Conservation (phyloP, 2,329 filamentous ascomycete species). For the Gaeumannomyces sp. region DNA sequence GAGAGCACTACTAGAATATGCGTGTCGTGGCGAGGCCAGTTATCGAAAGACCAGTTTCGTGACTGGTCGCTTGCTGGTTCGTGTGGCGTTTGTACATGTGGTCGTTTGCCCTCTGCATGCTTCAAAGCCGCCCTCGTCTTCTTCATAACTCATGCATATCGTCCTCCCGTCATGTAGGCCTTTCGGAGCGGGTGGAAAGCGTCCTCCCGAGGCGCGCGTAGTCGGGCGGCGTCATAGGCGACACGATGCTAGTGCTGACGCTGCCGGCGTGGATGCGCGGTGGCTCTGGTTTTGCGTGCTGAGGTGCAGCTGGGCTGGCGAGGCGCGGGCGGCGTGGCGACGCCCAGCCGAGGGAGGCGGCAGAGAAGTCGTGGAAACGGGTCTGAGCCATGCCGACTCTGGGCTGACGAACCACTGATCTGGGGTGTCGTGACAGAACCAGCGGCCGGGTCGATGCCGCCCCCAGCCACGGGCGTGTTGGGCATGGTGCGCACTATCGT, state of each 20-base stretch:
- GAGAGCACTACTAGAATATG: too few species aligned
- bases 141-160: slow-evolving; percentile 16
- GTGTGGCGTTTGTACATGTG: too few species aligned
- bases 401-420: slow-evolving; percentile 7
- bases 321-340: slow-evolving; percentile 14
- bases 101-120: too few species aligned
- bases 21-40: too few species aligned
- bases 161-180: slow-evolving; percentile 24
- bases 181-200: slow-evolving; percentile 36
- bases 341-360: slow-evolving; percentile 23
- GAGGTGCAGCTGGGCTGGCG: slow-evolving; percentile 1
- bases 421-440: slow-evolving; percentile 5
- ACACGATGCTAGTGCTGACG: slow-evolving; percentile 23
- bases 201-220: slow-evolving; percentile 25
- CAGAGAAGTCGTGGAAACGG: slow-evolving; percentile 11
- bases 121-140: too few species aligned
- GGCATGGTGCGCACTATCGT: slow-evolving; percentile 18
- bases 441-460: slow-evolving; percentile 10
- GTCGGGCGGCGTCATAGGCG: slow-evolving; percentile 27
- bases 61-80: background rate
- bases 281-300: background rate
- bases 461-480: slow-evolving; percentile 19
- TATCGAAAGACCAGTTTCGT: background rate
- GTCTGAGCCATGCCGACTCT: background rate
- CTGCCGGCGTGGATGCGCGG: slow-evolving; percentile 1